Percentiles rank a stretch among this genome's conserved stretches.
phyloP scores from a whole-genome alignment of 345 rosid species.

The Citrus mangshanensis region DNA sequence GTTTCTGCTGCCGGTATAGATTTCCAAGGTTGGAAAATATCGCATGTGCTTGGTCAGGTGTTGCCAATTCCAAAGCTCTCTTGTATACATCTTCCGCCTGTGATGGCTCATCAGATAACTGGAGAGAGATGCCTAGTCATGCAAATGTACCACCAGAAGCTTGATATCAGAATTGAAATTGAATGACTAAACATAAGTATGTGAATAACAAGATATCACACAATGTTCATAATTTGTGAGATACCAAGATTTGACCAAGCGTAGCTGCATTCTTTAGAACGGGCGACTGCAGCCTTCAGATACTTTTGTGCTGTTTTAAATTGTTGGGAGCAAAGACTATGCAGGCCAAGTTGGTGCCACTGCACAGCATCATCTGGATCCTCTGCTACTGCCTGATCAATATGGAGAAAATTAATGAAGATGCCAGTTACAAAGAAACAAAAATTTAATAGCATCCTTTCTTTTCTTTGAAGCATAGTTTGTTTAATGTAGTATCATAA shows the following conservation, averaged over 20 bases:
- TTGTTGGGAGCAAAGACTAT: constrained; percentile 66
- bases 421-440: neutral
- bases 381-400: constrained; percentile 62
- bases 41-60: constrained; percentile 57
- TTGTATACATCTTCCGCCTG: constrained; percentile 66
- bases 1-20: constrained; percentile 72
- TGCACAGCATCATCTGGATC: constrained; percentile 84
- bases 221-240: neutral
- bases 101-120: constrained; percentile 64
- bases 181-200: neutral
- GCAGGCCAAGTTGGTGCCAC: constrained; percentile 98
- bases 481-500: neutral
- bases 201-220: neutral
- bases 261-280: constrained; percentile 58
- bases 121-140: constrained; percentile 67
- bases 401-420: constrained; percentile 10
- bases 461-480: neutral
- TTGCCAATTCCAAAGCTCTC: constrained; percentile 61
- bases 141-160: neutral
- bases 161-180: neutral
- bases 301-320: constrained; percentile 82
- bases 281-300: constrained; percentile 76
- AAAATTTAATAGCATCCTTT: neutral
- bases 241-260: constrained; percentile 93
- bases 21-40: constrained; percentile 90